These are phyloP conservation scores for Fistulifera solaris DNA, from an alignment of 108 stramenopile species.

Conservation along the genomic window DNA sequence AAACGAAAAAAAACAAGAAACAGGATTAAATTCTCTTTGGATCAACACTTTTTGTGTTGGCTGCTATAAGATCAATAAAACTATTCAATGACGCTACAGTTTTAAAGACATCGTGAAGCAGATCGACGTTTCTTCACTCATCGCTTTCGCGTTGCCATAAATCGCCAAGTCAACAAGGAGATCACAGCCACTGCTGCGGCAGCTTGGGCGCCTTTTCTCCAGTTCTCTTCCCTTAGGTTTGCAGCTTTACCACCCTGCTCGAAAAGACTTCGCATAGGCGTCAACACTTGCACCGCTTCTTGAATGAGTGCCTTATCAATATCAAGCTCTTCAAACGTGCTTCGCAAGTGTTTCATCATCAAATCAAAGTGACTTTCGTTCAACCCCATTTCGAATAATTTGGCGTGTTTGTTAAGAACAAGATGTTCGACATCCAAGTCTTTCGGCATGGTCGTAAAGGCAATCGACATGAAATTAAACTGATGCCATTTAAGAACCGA, in stretches of 20 bases:
- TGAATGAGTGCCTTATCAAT: slow-evolving; percentile 16
- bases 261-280: slow-evolving; percentile 17
- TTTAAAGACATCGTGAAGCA: too few relatives aligned
- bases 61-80: too few relatives aligned
- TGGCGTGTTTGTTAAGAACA: slow-evolving; percentile 16
- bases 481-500: slow-evolving; percentile 23
- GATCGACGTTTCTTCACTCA: too few relatives aligned
- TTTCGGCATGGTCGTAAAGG: slow-evolving; percentile 28
- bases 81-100: too few relatives aligned
- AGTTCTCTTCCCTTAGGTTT: too few relatives aligned
- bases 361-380: slow-evolving; percentile 12
- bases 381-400: slow-evolving; percentile 19
- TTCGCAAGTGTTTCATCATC: slow-evolving; percentile 13
- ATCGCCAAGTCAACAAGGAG: too few relatives aligned
- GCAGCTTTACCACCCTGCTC: slow-evolving; percentile 12
- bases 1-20: too few relatives aligned
- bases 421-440: slow-evolving; percentile 21
- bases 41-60: too few relatives aligned
- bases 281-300: slow-evolving; percentile 15
- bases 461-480: slow-evolving; percentile 22
- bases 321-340: slow-evolving; percentile 20
- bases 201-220: too few relatives aligned
- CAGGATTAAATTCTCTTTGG: too few relatives aligned
- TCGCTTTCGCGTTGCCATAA: too few relatives aligned
- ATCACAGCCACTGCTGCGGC: too few relatives aligned